Base-by-base conservation (phyloP, 345 rosid species). In the Stellera chamaejasme region DNA sequence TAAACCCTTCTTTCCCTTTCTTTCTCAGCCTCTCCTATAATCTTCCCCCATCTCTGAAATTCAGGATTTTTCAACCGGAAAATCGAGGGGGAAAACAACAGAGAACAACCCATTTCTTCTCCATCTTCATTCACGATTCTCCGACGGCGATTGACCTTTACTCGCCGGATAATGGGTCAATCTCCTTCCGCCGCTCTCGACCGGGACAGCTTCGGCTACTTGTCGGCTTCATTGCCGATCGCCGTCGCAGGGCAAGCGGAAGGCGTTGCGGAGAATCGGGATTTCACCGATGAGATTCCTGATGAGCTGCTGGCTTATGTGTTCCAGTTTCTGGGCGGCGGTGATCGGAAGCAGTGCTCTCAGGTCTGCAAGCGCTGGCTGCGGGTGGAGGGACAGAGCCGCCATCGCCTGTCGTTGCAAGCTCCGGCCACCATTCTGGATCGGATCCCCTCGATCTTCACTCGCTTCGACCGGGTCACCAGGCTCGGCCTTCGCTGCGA, bases 231-330 rank as follows among this genome's bases (percentile, higher is more conserved):
- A 55, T 48, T 47, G 45, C 11, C 69, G 32, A 4, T 60, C 43
- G 39, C 61, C 13, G 36, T 51, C 27, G 61, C 51, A 26, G 74
- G 63, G 13, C 55, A 42, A 4, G 46, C 52, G 7, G 71, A 63
- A 11, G 71, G 44, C 36, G 23, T 58, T n/a, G 28, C 14, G 4
- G 9, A 32, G 19, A 61, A 64, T 62, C 60, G 66, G 6, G 91
- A 85, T 56, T 83, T 66, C 13, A 76, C 69, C 14, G 70, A 61
- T 47, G 84, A 82, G 65, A 66, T 88, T 1, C 99, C 95, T 4
- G 95, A 89, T 43, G 96, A 93, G 69, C 83, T 90, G 71, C 73
- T 93, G 59, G 97, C 95, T 50, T 67, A 57, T 61, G 65, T 87
- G 7, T 93, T 89, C 54, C 99, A 89, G 47, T 85, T 79, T 53